Evolutionary conservation across 2,329 filamentous ascomycete species (phyloP).

Genomic region (Ascochyta fabae): DNA sequence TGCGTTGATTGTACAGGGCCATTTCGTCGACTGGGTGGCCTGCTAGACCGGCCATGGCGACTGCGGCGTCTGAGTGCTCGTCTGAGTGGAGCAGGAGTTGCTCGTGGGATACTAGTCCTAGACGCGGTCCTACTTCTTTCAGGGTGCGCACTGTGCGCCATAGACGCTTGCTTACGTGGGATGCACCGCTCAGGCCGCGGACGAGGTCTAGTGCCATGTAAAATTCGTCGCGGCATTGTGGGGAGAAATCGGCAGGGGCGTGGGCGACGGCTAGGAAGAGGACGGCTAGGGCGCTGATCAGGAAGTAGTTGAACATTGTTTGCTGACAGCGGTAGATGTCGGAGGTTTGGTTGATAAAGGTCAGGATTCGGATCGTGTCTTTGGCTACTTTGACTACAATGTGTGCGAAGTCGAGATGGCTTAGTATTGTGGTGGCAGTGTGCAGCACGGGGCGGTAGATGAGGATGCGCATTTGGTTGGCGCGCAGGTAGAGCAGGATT

Average conservation of each 20-base stretch:
- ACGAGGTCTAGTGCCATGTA: slow-evolving; percentile 79
- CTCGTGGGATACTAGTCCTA: slow-evolving; percentile 63
- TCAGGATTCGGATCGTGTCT: slow-evolving; percentile 75
- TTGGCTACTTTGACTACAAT: slow-evolving; percentile 77
- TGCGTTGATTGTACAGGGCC: slow-evolving; percentile 49
- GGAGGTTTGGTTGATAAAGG: slow-evolving; percentile 73
- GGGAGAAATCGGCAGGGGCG: slow-evolving; percentile 73
- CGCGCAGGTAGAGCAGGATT: slow-evolving; percentile 82
- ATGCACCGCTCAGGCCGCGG: slow-evolving; percentile 73
- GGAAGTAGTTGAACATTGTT: slow-evolving; percentile 81
- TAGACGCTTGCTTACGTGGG: slow-evolving; percentile 73
- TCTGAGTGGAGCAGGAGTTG: slow-evolving; percentile 53
- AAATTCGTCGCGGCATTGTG: slow-evolving; percentile 74
- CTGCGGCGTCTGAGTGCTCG: slow-evolving; percentile 66
- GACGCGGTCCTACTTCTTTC: slow-evolving; percentile 73
- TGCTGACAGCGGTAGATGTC: slow-evolving; percentile 75
- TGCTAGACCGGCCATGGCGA: slow-evolving; percentile 70
- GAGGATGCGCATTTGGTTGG: slow-evolving; percentile 89
- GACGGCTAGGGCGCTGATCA: slow-evolving; percentile 76
- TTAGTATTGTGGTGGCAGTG: slow-evolving; percentile 80
- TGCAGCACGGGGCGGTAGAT: slow-evolving; percentile 89
- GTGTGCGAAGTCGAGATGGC: slow-evolving; percentile 75
- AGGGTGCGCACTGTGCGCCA: slow-evolving; percentile 76
- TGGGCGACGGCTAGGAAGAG: slow-evolving; percentile 79
- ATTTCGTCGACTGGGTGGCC: slow-evolving; percentile 67